These are phyloP conservation scores for Exobasidium cylindrosporum DNA, from an alignment of 1,284 basidiomycete genomes.

Conservation along the genomic window DNA sequence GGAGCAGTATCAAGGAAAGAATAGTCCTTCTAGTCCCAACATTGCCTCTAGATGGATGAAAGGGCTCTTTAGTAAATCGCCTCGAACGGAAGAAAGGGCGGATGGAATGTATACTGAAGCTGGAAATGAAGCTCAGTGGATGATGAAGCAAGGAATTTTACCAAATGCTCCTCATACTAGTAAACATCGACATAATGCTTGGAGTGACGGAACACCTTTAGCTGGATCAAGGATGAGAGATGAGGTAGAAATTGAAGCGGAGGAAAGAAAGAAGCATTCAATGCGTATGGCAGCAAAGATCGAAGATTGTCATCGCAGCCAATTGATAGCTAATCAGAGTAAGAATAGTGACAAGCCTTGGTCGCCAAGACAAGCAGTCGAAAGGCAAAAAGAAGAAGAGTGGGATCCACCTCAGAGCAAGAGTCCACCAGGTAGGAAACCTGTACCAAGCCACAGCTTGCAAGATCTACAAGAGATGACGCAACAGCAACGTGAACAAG, in stretches of 20 bases:
- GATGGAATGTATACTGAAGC: slow-evolving; percentile 1
- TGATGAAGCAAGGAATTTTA: neutral
- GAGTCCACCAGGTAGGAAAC: slow-evolving; percentile 39
- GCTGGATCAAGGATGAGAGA: neutral
- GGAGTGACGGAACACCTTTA: slow-evolving; percentile 5
- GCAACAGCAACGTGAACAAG: slow-evolving; percentile 9
- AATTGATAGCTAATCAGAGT: slow-evolving; percentile 20
- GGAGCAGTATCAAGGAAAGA: neutral
- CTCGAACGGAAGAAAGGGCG: neutral
- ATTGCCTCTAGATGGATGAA: slow-evolving; percentile 14
- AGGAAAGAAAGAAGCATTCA: slow-evolving; percentile 33
- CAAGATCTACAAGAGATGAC: slow-evolving; percentile 11
- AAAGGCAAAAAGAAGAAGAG: neutral
- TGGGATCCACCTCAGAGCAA: slow-evolving; percentile 20
- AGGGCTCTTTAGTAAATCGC: slow-evolving; percentile 13
- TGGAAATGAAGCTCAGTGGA: slow-evolving; percentile 1
- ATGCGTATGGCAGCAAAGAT: slow-evolving; percentile 44
- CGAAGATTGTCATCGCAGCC: slow-evolving; percentile 41
- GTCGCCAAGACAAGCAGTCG: slow-evolving; percentile 16
- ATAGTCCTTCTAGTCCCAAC: neutral
- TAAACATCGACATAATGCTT: neutral
- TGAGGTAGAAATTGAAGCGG: slow-evolving; percentile 32
- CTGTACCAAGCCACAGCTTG: slow-evolving; percentile 20
- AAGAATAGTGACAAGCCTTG: slow-evolving; percentile 19
- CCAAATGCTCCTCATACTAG: neutral